Evolutionary conservation across 768 basidiomycete species (phyloP).

Genomic region (Mycena venus): DNA sequence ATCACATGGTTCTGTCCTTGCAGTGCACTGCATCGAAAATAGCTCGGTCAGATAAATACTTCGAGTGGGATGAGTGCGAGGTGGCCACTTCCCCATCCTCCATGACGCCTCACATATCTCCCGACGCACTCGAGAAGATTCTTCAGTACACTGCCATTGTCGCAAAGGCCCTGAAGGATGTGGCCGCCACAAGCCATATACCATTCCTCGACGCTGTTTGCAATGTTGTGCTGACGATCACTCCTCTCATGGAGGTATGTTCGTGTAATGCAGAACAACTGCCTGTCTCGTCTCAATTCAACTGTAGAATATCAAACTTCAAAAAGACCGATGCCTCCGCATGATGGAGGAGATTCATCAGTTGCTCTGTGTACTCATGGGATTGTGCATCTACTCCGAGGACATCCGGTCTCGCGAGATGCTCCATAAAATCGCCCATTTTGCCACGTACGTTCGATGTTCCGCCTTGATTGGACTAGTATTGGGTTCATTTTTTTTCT

Average conservation of each 20-base stretch:
- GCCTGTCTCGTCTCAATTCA: neutral
- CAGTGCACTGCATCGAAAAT: neutral
- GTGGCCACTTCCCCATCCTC: neutral
- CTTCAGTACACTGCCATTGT: neutral
- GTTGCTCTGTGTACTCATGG: too few species aligned
- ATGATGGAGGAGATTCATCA: too few species aligned
- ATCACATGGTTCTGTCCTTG: neutral
- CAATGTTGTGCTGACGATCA: neutral
- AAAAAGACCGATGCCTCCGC: conserved; percentile 1
- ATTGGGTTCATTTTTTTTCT: too few species aligned
- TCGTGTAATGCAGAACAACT: neutral
- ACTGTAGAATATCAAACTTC: neutral
- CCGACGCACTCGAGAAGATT: neutral
- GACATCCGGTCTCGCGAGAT: neutral
- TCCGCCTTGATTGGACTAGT: neutral
- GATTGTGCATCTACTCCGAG: neutral
- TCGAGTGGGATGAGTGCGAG: neutral
- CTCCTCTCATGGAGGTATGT: neutral
- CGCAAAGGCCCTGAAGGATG: neutral
- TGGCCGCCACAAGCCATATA: neutral
- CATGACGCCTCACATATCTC: neutral
- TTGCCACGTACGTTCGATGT: neutral
- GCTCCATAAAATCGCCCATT: neutral
- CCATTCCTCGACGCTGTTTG: conserved; percentile 3
- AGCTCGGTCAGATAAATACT: neutral